Evolutionary conservation across 2,329 filamentous ascomycete species (phyloP).

Genomic region (Rachicladosporium sp.): DNA sequence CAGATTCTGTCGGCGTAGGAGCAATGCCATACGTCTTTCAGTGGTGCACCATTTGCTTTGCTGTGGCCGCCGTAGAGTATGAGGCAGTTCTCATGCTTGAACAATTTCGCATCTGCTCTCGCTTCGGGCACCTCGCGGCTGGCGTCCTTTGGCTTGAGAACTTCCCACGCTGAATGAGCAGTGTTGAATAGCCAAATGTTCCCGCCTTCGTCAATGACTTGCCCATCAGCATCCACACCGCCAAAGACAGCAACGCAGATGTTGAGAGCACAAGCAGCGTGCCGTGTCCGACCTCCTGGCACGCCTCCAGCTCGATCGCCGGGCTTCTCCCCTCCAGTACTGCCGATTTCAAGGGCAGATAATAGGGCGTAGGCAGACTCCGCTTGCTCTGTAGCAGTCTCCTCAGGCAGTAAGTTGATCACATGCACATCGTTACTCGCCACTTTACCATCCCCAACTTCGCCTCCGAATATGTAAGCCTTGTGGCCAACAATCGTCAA

Average conservation of each 20-base stretch:
- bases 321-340: conserved; percentile 3
- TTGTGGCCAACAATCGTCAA: conserved; percentile 29
- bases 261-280: conserved; percentile 29
- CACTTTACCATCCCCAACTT: conserved; percentile 22
- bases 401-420: conserved; percentile 21
- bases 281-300: conserved; percentile 24
- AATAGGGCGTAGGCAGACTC: conserved; percentile 30
- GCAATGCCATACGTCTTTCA: conserved; percentile 22
- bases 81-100: conserved; percentile 18
- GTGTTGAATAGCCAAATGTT: conserved; percentile 31
- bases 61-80: conserved; percentile 19
- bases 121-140: conserved; percentile 16
- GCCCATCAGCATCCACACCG: conserved; percentile 22
- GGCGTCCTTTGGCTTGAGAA: conserved; percentile 8
- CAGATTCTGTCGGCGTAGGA: conserved; percentile 14
- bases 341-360: conserved; percentile 24
- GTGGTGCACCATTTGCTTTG: conserved; percentile 8
- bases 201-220: conserved; percentile 24
- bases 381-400: conserved; percentile 12
- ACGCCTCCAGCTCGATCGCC: conserved; percentile 11
- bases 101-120: conserved; percentile 15
- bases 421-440: conserved; percentile 32
- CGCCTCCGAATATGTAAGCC: conserved; percentile 34
- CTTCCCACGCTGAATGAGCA: conserved; percentile 19
- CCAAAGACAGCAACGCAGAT: conserved; percentile 29